A percentile compares a stretch with the other conserved stretches of the same genome.
phyloP scores from a whole-genome alignment of 768 basidiomycete species.

The Agaricus subrufescens region DNA sequence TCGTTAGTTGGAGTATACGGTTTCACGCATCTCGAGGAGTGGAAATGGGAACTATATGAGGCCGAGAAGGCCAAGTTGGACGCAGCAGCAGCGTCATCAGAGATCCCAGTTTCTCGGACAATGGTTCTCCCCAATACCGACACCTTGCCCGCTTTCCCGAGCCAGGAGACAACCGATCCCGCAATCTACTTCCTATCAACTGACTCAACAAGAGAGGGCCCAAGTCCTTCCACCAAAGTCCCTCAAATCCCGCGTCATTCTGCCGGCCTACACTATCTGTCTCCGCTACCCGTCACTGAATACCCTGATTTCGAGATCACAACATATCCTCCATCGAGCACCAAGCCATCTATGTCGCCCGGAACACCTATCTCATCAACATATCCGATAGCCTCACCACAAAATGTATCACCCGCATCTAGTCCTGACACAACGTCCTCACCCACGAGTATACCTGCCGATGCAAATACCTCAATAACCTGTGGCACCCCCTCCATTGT shows the following conservation, averaged over 20 bases:
- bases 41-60: constrained; percentile 89
- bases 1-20: constrained; percentile 92
- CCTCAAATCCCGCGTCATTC: constrained; percentile 6
- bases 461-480: constrained; percentile 6
- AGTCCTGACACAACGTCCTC: constrained; percentile 4
- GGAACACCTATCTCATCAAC: not conserved
- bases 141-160: too few relatives aligned
- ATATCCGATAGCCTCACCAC: constrained; percentile 5
- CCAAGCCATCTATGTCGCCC: constrained; percentile 1
- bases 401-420: not conserved
- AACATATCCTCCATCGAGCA: not conserved
- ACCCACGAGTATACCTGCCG: constrained; percentile 6
- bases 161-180: not conserved
- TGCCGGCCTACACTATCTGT: constrained; percentile 10
- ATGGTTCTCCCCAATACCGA: not conserved
- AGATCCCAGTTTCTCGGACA: constrained; percentile 10
- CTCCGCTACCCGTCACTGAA: constrained; percentile 1
- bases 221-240: not conserved
- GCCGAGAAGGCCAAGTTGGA: constrained; percentile 50
- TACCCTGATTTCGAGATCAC: not conserved
- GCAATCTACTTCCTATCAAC: not conserved
- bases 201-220: not conserved
- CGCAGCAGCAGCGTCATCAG: constrained; percentile 29
- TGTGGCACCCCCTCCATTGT: constrained; percentile 11
- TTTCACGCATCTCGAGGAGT: constrained; percentile 92